Evolutionary conservation across 1,284 basidiomycete genomes (phyloP).

Genomic region (Marasmius fiardii): DNA sequence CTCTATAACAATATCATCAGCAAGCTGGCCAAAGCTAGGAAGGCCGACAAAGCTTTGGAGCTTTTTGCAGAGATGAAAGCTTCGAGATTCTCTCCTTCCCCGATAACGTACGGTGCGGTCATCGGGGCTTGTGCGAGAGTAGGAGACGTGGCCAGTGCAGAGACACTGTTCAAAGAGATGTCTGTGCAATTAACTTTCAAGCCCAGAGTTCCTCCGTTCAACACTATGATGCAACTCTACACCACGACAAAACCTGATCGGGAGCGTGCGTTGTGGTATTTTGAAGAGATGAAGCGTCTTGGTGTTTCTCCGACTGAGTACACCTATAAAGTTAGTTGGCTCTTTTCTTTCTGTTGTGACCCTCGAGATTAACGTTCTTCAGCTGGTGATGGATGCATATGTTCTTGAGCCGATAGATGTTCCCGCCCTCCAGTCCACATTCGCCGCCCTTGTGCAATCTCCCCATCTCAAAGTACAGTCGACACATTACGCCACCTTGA

Average conservation of each 20-base stretch:
- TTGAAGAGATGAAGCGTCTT: constrained; percentile 63
- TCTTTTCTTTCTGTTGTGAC: not conserved
- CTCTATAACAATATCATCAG: constrained; percentile 96
- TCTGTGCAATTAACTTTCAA: constrained; percentile 68
- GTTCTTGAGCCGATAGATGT: constrained; percentile 87
- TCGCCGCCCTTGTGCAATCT: constrained; percentile 58
- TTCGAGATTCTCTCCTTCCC: constrained; percentile 62
- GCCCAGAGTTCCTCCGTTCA: constrained; percentile 91
- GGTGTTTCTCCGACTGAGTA: constrained; percentile 78
- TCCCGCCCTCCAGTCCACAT: constrained; percentile 73
- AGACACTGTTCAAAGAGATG: constrained; percentile 89
- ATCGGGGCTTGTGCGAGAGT: constrained; percentile 94
- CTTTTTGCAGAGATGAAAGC: constrained; percentile 86
- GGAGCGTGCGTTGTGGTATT: constrained; percentile 74
- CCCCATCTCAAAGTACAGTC: constrained; percentile 64
- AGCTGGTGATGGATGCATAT: constrained; percentile 90
- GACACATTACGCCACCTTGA: constrained; percentile 89
- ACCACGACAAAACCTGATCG: constrained; percentile 88
- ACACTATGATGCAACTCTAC: constrained; percentile 99
- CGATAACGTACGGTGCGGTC: constrained; percentile 94
- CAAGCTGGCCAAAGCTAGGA: constrained; percentile 89
- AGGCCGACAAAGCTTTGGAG: constrained; percentile 84
- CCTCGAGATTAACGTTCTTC: constrained; percentile 19
- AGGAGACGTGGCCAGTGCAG: constrained; percentile 84
- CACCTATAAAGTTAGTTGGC: constrained; percentile 80